A percentile compares a stretch with the other conserved stretches of the same genome.
phyloP scores from a whole-genome alignment of 129 eudicot species.

The Kitagawia praeruptora region DNA sequence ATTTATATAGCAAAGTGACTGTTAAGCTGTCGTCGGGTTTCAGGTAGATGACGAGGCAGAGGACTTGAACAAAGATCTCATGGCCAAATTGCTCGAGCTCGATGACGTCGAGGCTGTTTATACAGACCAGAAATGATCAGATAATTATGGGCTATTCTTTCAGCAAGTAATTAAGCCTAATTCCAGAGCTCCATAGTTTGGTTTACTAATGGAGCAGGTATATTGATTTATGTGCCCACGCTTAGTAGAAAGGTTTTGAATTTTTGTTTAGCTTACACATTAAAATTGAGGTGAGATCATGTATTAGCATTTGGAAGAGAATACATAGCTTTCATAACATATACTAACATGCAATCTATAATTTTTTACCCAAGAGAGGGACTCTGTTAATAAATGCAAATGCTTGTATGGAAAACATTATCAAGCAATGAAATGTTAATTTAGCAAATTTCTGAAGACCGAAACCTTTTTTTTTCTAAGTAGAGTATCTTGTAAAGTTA shows the following conservation, averaged over 20 bases:
- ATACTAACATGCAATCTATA: neutral
- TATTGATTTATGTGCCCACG: neutral
- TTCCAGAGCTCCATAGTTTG: conserved; percentile 2
- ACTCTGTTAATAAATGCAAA: neutral
- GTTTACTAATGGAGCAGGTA: neutral
- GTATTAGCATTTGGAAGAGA: neutral
- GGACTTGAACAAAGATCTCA: conserved; percentile 85
- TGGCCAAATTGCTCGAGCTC: conserved; percentile 77
- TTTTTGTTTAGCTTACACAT: neutral
- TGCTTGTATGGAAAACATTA: neutral
- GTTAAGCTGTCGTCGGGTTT: conserved; percentile 12
- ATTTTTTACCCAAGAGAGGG: neutral
- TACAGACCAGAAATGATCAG: conserved; percentile 68
- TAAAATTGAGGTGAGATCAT: neutral
- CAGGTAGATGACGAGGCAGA: conserved; percentile 95
- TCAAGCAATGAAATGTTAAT: neutral
- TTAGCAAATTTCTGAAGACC: neutral
- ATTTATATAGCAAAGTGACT: neutral
- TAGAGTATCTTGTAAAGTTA: neutral
- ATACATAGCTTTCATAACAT: neutral
- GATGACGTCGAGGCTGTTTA: conserved; percentile 98
- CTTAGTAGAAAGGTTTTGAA: neutral
- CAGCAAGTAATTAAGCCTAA: neutral
- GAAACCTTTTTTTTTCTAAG: neutral
- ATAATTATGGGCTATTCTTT: neutral